Evolutionary conservation across 306 rosid genomes (phyloP), one percentile per base, ranked within the genome.

Genomic region (Rubus parviflorus): DNA sequence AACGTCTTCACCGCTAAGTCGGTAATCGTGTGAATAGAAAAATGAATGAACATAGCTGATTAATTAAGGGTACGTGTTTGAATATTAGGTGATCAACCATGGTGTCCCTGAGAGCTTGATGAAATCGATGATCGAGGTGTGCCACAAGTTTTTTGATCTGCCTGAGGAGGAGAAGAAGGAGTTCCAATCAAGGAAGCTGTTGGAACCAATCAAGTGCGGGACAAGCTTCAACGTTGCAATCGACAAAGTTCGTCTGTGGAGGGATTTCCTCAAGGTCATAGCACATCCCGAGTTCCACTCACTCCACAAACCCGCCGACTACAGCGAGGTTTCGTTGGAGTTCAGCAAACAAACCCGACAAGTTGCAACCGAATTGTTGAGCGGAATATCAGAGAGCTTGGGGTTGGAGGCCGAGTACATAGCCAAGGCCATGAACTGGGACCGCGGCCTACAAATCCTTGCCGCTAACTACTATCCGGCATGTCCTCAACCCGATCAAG

Each of bases 221-320:
- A 88, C 92, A 6, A 86, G 92, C 83, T 74, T 80, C 61, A 58
- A 51, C 62, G 81, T 81, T 20, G 42, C 67, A 41, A 66, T 56
- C 9, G 91, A 88, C 47, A 48, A 77, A 23, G 82, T 85, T 74
- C 87, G 82, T 62, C 86, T 60, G 48, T 86, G 92, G 92, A 86
- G 92, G 67, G 92, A 88, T 69, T 88, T 53, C 66, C 89, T 88
- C 70, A 86, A 88, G 72, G 79, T 65, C 22, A 38, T 71, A 10
- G 77, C 84, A 12, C 60, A 42, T 17, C 92, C 88, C 2, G 49
- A 81, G 10, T 86, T 86, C 75, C 81, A 81, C 49, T 81, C 86
- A 43, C 92, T 89, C 16, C 22, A 77, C 79, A 88, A 86, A 52
- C 92, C 92, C 37, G 70, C 68, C 0, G 88, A 86, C 40, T 86